Base-by-base conservation (phyloP, 2,329 filamentous ascomycete genomes). In the Pyrenophora teres region DNA sequence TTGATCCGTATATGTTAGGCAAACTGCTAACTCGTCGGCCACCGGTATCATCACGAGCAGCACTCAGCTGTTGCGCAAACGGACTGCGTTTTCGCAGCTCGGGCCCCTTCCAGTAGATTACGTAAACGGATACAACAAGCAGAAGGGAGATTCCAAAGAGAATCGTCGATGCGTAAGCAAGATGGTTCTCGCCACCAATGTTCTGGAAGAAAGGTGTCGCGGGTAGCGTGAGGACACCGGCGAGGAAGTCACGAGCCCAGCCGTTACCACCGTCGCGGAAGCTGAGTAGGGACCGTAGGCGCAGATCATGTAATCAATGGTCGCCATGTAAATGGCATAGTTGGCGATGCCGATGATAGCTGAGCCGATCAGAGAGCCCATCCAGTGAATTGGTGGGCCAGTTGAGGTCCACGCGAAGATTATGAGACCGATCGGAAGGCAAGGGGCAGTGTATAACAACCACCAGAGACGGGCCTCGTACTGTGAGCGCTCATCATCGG, bases 261-360 rank as follows among this genome's bases (percentile, higher is more conserved):
- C 88, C 88, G 55, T 92, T 92, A 8, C 88, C 88, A 35, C 88
- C 88, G 0, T 91, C 0, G 89, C 88, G 0, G 87, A 90, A 1
- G 88, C 88, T 2, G 87, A 85, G 70, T 90, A 91, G 0, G 85
- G 85, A 0, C 88, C 88, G 63, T 90, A 88, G 0, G 87, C 85
- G 51, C 85, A 86, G 31, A 90, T 83, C 85, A 90, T 90, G 76
- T 91, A 92, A 72, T 91, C 87, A 59, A 90, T 88, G 0, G 87
- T 90, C 0, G 87, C 86, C 87, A 90, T 89, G 74, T 90, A 90
- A 52, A 90, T 89, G 37, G 81, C 76, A 52, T 88, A 89, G 44
- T 70, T 92, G 47, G 88, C 88, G 47, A 91, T 86, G 30, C 88
- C 88, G 43, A 92, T 86, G 40, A 90, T 77, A 13, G 80, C 80